Conservation (phyloP, 2,329 filamentous ascomycete genomes). For the Macrophomina tecta region DNA sequence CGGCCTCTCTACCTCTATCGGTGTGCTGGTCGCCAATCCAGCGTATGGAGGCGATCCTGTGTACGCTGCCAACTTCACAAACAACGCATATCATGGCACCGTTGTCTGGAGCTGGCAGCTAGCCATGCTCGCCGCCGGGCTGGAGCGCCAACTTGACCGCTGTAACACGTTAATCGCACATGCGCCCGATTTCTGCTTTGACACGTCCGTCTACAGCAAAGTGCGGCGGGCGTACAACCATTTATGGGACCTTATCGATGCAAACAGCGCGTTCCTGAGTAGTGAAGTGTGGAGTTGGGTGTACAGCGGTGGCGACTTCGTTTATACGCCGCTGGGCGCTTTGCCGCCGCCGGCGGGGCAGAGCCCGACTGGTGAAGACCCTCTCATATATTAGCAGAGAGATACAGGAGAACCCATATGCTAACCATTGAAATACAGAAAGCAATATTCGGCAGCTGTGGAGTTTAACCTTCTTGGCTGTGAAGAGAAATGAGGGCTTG, state of each 20-base stretch:
- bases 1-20: constrained; percentile 62
- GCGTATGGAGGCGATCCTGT: constrained; percentile 58
- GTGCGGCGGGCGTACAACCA: constrained; percentile 61
- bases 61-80: constrained; percentile 58
- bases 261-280: constrained; percentile 59
- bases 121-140: constrained; percentile 67
- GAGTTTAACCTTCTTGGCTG: constrained; percentile 65
- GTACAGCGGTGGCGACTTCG: constrained; percentile 56
- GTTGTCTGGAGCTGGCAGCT: constrained; percentile 71
- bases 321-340: constrained; percentile 58
- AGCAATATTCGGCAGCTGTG: constrained; percentile 63
- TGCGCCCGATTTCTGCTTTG: constrained; percentile 58
- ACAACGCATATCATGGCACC: constrained; percentile 66
- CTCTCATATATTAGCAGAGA: background rate
- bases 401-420: background rate
- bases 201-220: constrained; percentile 52
- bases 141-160: constrained; percentile 63
- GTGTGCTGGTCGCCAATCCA: constrained; percentile 67
- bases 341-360: constrained; percentile 54
- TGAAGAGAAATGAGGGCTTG: constrained; percentile 48
- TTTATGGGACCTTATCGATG: constrained; percentile 67
- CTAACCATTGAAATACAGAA: constrained; percentile 43
- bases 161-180: constrained; percentile 44
- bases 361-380: constrained; percentile 35
- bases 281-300: constrained; percentile 69